Percentiles rank a stretch among this genome's conserved stretches.
These are phyloP conservation scores for Carex pumila DNA, from an alignment of 176 grass and related monocot genomes.

Conservation along the genomic window DNA sequence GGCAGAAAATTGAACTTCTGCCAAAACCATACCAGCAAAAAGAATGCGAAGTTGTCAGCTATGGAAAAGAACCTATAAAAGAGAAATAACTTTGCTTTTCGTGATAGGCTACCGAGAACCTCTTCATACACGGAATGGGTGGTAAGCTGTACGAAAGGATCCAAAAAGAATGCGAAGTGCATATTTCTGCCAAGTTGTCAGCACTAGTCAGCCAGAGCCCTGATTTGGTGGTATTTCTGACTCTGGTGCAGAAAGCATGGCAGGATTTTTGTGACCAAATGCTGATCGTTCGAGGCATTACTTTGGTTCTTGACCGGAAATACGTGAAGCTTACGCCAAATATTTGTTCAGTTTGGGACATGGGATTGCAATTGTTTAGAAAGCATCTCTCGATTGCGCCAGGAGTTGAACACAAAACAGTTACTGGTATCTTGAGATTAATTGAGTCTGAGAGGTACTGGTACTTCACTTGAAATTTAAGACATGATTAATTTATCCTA, in stretches of 20 bases:
- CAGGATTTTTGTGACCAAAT: slow-evolving; percentile 99
- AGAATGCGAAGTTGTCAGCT: no score
- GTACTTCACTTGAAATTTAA: neutral
- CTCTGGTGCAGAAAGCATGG: slow-evolving; percentile 86
- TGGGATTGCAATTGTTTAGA: slow-evolving; percentile 87
- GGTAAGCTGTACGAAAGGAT: slow-evolving; percentile 76
- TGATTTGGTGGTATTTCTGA: slow-evolving; percentile 92
- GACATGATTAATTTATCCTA: neutral
- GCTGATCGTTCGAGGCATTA: slow-evolving; percentile 97
- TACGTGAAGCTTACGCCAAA: slow-evolving; percentile 90
- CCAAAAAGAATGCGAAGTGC: slow-evolving; percentile 90
- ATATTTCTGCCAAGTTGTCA: slow-evolving; percentile 73
- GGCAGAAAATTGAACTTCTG: neutral
- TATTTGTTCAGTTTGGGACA: slow-evolving; percentile 85
- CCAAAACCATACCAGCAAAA: neutral
- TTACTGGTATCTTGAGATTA: slow-evolving; percentile 93
- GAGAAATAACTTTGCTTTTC: slow-evolving; percentile 10
- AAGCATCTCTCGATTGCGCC: slow-evolving; percentile 59
- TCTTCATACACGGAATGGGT: slow-evolving; percentile 87
- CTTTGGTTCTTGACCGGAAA: slow-evolving; percentile 94
- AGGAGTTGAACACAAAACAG: slow-evolving; percentile 85
- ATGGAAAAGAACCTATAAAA: neutral
- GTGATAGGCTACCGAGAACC: slow-evolving; percentile 69
- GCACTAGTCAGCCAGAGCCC: slow-evolving; percentile 87
- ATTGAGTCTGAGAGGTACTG: slow-evolving; percentile 97